A percentile compares a stretch with the other conserved stretches of the same genome.
Evolutionary conservation across 1,139 yeast genomes (phyloP).

Genomic region (Blastobotrys raffinosifermentans): DNA sequence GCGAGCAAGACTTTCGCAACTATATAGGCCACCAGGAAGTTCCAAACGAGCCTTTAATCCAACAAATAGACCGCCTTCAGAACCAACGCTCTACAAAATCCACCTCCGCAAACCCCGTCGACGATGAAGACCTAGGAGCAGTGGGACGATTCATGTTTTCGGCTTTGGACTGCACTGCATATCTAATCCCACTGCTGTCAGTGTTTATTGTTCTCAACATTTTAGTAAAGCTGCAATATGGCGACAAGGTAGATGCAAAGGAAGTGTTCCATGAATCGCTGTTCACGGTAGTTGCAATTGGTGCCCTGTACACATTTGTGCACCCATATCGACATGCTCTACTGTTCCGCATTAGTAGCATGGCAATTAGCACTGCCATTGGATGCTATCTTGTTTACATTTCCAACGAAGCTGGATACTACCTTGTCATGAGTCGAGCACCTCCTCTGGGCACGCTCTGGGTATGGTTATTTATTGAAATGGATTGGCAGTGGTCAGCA

Average conservation of each 20-base stretch:
- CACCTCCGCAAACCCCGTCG: constrained; percentile 9
- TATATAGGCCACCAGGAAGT: constrained; percentile 23
- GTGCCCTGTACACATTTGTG: constrained; percentile 25
- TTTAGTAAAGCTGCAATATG: constrained; percentile 32
- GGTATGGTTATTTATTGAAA: constrained; percentile 37
- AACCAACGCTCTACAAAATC: constrained; percentile 6
- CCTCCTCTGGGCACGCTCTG: constrained; percentile 39
- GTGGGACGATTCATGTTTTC: constrained; percentile 26
- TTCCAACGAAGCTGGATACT: constrained; percentile 35
- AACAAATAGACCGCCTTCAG: constrained; percentile 26
- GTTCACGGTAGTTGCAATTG: constrained; percentile 27
- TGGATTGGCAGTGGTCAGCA: constrained; percentile 35
- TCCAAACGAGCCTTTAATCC: constrained; percentile 25
- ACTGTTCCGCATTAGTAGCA: constrained; percentile 20
- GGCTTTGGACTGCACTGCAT: constrained; percentile 28
- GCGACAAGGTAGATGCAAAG: constrained; percentile 20
- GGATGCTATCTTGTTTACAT: constrained; percentile 34
- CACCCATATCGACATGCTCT: constrained; percentile 22
- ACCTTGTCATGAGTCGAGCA: constrained; percentile 35
- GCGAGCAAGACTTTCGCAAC: constrained; percentile 17
- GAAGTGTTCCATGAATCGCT: constrained; percentile 22
- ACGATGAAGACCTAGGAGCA: constrained; percentile 21
- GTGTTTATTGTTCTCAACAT: constrained; percentile 31
- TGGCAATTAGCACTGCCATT: constrained; percentile 24
- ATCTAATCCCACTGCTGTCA: constrained; percentile 30